Conservation (phyloP, 2,329 filamentous ascomycete species). For the Claviceps monticola region DNA sequence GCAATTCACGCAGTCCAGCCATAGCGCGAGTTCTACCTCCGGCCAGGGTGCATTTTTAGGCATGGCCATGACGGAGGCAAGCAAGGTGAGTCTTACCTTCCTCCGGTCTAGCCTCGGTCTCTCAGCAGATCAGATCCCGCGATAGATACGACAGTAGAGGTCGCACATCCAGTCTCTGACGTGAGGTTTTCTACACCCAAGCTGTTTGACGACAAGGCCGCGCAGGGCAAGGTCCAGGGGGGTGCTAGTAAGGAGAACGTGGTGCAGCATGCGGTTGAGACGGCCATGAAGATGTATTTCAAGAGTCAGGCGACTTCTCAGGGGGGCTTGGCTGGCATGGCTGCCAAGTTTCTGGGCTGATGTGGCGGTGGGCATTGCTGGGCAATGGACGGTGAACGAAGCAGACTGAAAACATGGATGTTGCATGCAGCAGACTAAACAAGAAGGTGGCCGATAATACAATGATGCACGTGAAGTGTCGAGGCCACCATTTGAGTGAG, state of each 20-base stretch:
- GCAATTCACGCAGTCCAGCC: conserved; percentile 52
- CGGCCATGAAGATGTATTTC: conserved; percentile 83
- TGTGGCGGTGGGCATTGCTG: too few species aligned
- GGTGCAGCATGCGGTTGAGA: conserved; percentile 66
- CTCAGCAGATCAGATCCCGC: too few species aligned
- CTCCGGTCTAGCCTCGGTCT: background rate
- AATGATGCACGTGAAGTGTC: too few species aligned
- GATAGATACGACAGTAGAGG: too few species aligned
- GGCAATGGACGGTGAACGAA: background rate
- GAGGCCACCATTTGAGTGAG: too few species aligned
- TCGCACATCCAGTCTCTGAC: background rate
- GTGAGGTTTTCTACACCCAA: conserved; percentile 11
- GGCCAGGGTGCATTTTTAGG: conserved; percentile 71
- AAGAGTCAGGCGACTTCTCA: conserved; percentile 49
- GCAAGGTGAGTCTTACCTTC: conserved; percentile 41
- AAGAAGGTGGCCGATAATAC: too few species aligned
- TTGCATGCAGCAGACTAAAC: too few species aligned
- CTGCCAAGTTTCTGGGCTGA: conserved; percentile 27
- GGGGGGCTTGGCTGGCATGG: conserved; percentile 30
- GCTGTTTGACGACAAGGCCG: conserved; percentile 46
- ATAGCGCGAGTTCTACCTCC: conserved; percentile 29
- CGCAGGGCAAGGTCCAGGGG: conserved; percentile 37
- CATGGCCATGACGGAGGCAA: conserved; percentile 77
- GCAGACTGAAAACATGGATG: too few species aligned
- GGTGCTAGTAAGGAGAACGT: conserved; percentile 67